These are phyloP conservation scores for Cercospora brassicicola DNA, from an alignment of 2,329 filamentous ascomycete genomes.

Conservation along the genomic window DNA sequence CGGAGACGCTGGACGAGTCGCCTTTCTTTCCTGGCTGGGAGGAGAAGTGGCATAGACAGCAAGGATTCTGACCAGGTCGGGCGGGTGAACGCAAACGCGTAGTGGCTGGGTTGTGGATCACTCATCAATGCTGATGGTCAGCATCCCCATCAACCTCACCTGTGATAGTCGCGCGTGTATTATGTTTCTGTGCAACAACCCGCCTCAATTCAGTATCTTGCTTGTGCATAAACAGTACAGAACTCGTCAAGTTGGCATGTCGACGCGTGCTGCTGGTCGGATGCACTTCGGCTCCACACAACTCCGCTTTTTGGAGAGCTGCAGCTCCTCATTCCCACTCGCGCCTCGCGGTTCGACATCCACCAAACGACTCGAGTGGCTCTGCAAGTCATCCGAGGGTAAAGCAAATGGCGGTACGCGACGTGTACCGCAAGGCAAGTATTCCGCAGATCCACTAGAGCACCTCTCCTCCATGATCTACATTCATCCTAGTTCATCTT, in stretches of 20 bases:
- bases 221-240: not conserved
- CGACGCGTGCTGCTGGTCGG: not conserved
- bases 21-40: constrained; percentile 78
- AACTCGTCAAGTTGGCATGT: not conserved
- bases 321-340: not conserved
- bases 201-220: not conserved
- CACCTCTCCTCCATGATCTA: not conserved
- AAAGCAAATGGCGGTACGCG: not conserved
- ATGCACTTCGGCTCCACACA: constrained; percentile 1
- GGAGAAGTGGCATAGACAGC: constrained; percentile 67
- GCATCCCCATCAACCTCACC: not conserved
- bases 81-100: not conserved
- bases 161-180: not conserved
- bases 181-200: not conserved
- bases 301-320: not conserved
- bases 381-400: constrained; percentile 7
- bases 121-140: not conserved
- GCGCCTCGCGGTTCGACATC: not conserved
- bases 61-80: constrained; percentile 52
- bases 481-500: not conserved
- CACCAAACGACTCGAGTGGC: not conserved
- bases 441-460: not conserved
- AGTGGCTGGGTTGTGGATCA: not conserved
- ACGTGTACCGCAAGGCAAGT: not conserved
- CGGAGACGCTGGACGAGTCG: constrained; percentile 68